A percentile compares a stretch with the other conserved stretches of the same genome.
phyloP scores from a whole-genome alignment of 805 yeast genomes.

The Candida parachauliodes region DNA sequence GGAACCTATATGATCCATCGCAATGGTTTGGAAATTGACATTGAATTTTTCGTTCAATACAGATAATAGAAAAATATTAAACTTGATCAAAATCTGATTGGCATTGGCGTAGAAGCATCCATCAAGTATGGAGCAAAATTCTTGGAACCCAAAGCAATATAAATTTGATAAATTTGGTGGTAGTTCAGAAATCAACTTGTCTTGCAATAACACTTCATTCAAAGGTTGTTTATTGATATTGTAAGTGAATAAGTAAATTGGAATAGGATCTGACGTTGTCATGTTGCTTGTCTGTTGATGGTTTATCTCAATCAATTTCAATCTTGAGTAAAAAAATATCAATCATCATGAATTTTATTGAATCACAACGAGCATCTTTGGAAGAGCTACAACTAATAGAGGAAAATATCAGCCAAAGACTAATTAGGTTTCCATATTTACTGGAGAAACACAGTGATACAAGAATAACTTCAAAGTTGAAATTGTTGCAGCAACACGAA shows the following conservation, averaged over 20 bases:
- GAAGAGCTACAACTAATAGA: conserved; percentile 77
- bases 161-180: conserved; percentile 40
- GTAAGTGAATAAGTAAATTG: conserved; percentile 43
- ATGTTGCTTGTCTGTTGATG: neutral
- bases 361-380: conserved; percentile 31
- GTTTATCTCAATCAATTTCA: neutral
- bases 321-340: neutral
- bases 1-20: conserved; percentile 51
- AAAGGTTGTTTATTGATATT: conserved; percentile 53
- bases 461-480: conserved; percentile 44
- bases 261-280: conserved; percentile 5
- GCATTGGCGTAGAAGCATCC: conserved; percentile 44
- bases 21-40: conserved; percentile 38
- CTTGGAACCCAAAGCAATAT: conserved; percentile 66
- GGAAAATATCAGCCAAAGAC: conserved; percentile 56
- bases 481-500: conserved; percentile 66
- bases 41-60: conserved; percentile 33
- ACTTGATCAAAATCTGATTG: conserved; percentile 28
- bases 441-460: conserved; percentile 27
- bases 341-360: conserved; percentile 29
- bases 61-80: conserved; percentile 32
- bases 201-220: conserved; percentile 25
- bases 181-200: conserved; percentile 22
- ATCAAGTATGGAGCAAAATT: conserved; percentile 53
- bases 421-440: conserved; percentile 58